These are phyloP conservation scores for Orbilia quercus DNA, from an alignment of 2,329 filamentous ascomycete species.

Conservation along the genomic window DNA sequence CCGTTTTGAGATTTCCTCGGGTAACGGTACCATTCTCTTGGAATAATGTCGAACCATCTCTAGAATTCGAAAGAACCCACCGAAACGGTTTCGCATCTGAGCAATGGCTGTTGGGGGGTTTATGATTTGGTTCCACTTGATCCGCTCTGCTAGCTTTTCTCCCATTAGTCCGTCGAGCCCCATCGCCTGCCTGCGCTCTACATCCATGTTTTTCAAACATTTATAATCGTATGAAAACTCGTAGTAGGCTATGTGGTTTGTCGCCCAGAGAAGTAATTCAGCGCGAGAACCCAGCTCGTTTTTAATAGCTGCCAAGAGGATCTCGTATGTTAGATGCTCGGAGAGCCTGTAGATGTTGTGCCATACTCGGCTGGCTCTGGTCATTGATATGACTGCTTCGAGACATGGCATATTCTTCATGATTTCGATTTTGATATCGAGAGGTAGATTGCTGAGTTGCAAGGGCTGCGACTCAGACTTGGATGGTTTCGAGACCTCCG, in stretches of 20 bases:
- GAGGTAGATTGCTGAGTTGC: not conserved
- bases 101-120: not conserved
- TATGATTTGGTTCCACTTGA: not conserved
- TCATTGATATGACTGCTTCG: not conserved
- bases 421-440: slow-evolving; percentile 5
- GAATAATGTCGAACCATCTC: not conserved
- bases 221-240: not conserved
- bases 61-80: not conserved
- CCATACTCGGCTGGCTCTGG: not conserved
- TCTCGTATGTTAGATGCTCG: not conserved
- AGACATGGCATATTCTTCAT: not conserved
- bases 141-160: not conserved
- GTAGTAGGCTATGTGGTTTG: not conserved
- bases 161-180: not conserved
- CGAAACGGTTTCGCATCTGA: not conserved
- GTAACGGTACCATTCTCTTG: too few relatives aligned
- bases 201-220: not conserved
- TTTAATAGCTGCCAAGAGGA: not conserved
- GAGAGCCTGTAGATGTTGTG: not conserved
- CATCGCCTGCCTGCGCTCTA: not conserved
- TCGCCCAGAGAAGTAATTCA: not conserved
- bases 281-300: not conserved
- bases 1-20: too few relatives aligned
- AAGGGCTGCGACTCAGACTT: not conserved
- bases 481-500: not conserved